These are phyloP conservation scores for Herpetospermum pedunculosum DNA, from an alignment of 306 rosid species.

Conservation along the genomic window DNA sequence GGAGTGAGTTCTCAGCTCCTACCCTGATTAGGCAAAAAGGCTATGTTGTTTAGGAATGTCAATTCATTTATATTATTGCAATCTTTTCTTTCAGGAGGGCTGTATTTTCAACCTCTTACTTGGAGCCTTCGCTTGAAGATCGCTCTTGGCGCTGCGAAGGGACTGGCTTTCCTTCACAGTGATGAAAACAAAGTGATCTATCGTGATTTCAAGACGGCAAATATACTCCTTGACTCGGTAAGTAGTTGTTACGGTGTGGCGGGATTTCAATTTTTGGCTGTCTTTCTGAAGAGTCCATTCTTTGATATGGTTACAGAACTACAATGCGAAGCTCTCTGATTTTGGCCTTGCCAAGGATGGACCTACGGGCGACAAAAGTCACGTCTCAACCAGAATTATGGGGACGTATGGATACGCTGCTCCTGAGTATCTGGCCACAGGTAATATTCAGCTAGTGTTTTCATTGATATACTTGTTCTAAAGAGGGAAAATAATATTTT, in stretches of 20 bases:
- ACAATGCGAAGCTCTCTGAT: constrained; percentile 41
- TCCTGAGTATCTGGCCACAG: constrained; percentile 45
- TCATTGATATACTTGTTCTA: background rate
- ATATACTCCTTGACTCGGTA: constrained; percentile 35
- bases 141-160: constrained; percentile 43
- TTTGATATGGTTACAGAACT: constrained; percentile 18
- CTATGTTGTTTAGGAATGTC: background rate
- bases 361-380: constrained; percentile 43
- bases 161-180: constrained; percentile 39
- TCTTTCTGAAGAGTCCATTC: background rate
- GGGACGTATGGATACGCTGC: constrained; percentile 51
- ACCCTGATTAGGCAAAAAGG: background rate
- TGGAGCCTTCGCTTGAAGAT: constrained; percentile 42
- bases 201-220: constrained; percentile 40
- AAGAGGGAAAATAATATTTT: background rate
- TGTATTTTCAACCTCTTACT: constrained; percentile 46
- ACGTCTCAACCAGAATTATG: constrained; percentile 43
- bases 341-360: constrained; percentile 51
- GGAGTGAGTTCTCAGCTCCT: constrained; percentile 22
- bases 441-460: constrained; percentile 5
- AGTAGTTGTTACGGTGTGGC: background rate
- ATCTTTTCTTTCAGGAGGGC: constrained; percentile 25
- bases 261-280: background rate
- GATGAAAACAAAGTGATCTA: constrained; percentile 38
- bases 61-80: background rate